Evolutionary conservation across 2,329 filamentous ascomycete genomes (phyloP), one percentile per base, ranked within the genome.

Genomic region (Sporothrix brasiliensis): DNA sequence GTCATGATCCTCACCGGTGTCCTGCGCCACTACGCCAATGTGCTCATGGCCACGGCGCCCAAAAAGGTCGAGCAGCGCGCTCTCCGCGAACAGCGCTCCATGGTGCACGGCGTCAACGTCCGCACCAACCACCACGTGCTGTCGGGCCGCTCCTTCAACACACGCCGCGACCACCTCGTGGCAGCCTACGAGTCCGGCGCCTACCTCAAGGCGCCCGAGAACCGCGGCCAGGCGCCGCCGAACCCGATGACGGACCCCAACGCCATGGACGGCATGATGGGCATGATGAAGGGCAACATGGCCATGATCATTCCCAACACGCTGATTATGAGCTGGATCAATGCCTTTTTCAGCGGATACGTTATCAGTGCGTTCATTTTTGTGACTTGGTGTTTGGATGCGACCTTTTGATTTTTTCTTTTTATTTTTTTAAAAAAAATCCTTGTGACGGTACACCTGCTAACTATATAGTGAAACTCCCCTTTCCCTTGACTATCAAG

Each of bases 241-340:
- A 99, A 98, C 81, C 95, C 95, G 4, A 93, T 99, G 88, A 92
- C 91, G 13, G 95, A 99, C 79, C 96, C 96, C 27, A 91, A 91
- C 63, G 93, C 92, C 71, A 99, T 99, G 95, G 96, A 99, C 79
- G 94, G 94, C 75, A 99, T 99, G 95, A 99, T 99, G 95, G 94
- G 95, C 75, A 97, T 97, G 93, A 97, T 99, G 92, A 99, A 99
- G 87, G 94, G 94, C 71, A 97, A 99, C 79, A 97, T 99, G 92
- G 94, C 95, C 74, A 99, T 98, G 95, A 98, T 99, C 84, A 93
- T 99, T 71, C 95, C 95, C 65, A 97, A 99, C 81, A 98, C 94
- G 6, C 82, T 99, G 79, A 99, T 99, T 75, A 99, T 99, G 95
- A 95, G 94, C 75, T 99, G 95, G 95, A 98, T 99, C 79, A 99